phyloP scores from a whole-genome alignment of 163 green algal species.

The Volvox carteri region DNA sequence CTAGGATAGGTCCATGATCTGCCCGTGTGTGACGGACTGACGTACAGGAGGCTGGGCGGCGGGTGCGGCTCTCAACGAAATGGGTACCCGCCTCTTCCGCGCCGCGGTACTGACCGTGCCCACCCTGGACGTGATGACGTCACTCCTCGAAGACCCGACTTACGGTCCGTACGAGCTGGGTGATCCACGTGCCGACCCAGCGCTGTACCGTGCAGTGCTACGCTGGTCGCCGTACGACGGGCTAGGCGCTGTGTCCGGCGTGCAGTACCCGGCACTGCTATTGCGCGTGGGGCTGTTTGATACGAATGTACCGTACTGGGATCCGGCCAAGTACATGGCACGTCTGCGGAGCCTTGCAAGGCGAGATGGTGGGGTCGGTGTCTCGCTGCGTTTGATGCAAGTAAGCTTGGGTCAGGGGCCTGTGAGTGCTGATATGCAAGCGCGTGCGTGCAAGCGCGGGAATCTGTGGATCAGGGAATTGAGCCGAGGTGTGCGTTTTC shows the following conservation, averaged over 20 bases:
- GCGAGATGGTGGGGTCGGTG: not conserved
- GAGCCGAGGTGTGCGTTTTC: no score
- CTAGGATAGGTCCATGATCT: no score
- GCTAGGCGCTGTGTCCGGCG: not conserved
- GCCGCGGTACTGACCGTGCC: conserved; percentile 69
- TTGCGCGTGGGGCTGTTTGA: conserved; percentile 64
- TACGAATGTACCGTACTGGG: conserved; percentile 56
- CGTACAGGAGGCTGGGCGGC: conserved; percentile 55
- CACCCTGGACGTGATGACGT: conserved; percentile 57
- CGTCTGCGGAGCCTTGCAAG: conserved; percentile 30
- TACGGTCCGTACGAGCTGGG: conserved; percentile 65
- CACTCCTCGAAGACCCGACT: conserved; percentile 44
- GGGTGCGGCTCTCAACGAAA: conserved; percentile 35
- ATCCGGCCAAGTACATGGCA: conserved; percentile 59
- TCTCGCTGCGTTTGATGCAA: conserved; percentile 41
- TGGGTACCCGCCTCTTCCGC: conserved; percentile 49
- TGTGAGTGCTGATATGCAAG: no score
- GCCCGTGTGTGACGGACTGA: no score
- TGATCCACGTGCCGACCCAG: not conserved
- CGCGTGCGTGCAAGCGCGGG: no score
- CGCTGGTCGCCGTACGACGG: conserved; percentile 61
- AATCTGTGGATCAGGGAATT: no score
- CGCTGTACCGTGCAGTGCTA: not conserved
- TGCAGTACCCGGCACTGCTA: conserved; percentile 28
- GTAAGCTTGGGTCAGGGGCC: no score